Conservation (phyloP, 2,329 filamentous ascomycete species). For the Cladosporium sp. region DNA sequence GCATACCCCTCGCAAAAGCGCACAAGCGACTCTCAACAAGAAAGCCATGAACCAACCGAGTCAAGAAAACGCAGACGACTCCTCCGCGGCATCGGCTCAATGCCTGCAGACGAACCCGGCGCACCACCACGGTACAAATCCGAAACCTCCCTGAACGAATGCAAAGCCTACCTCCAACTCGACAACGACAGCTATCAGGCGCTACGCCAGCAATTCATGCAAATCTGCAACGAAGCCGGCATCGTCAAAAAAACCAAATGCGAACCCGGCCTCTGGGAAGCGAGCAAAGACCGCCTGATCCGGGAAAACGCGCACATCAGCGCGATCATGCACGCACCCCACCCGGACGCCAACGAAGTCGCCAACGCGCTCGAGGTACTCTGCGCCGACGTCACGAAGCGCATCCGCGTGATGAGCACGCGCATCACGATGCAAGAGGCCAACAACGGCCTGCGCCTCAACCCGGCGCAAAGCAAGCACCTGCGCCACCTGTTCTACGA, state of each 20-base stretch:
- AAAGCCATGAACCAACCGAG: constrained; percentile 57
- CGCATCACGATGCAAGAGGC: constrained; percentile 71
- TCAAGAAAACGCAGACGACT: constrained; percentile 64
- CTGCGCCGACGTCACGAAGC: constrained; percentile 76
- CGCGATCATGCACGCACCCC: constrained; percentile 52
- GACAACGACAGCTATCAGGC: constrained; percentile 60
- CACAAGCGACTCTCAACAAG: constrained; percentile 33
- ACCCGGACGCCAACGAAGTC: constrained; percentile 57
- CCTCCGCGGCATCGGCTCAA: constrained; percentile 63
- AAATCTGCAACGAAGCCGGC: constrained; percentile 62
- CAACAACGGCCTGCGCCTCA: constrained; percentile 67
- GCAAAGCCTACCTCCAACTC: constrained; percentile 64
- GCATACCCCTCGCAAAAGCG: neutral
- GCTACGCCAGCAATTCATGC: constrained; percentile 63
- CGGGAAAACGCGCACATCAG: constrained; percentile 62
- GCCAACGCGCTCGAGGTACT: constrained; percentile 72
- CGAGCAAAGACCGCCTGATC: constrained; percentile 64
- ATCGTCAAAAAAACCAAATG: constrained; percentile 74
- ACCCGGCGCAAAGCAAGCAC: constrained; percentile 62
- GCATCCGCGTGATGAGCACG: constrained; percentile 62
- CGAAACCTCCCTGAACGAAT: constrained; percentile 77
- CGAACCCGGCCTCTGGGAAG: constrained; percentile 69
- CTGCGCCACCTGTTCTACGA: constrained; percentile 64
- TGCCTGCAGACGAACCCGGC: constrained; percentile 64
- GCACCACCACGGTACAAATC: constrained; percentile 69